A percentile compares a stretch with the other conserved stretches of the same genome.
Conservation (phyloP, 1,284 basidiomycete genomes). For the Cutaneotrichosporon cavernicola region DNA sequence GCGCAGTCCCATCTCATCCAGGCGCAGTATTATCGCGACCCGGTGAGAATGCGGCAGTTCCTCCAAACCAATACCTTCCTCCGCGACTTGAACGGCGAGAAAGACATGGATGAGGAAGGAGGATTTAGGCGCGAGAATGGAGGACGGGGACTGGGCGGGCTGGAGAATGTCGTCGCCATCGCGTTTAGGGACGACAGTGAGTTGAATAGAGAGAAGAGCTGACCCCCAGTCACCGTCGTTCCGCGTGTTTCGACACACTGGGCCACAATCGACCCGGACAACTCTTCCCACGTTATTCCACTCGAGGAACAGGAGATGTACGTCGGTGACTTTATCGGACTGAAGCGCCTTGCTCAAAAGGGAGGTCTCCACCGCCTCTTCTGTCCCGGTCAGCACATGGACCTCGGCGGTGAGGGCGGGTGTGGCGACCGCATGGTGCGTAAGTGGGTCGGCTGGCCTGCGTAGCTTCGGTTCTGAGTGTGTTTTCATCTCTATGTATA, state of each 20-base stretch:
- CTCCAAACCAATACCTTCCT: conserved; percentile 61
- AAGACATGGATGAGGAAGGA: conserved; percentile 2
- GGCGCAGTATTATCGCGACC: conserved; percentile 94
- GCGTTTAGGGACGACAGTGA: conserved; percentile 50
- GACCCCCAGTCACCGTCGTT: conserved; percentile 28
- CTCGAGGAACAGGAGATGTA: conserved; percentile 77
- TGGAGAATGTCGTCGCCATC: conserved; percentile 54
- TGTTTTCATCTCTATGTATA: not conserved
- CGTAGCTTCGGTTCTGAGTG: not conserved
- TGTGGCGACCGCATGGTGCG: conserved; percentile 52
- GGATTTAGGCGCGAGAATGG: conserved; percentile 23
- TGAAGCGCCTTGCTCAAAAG: conserved; percentile 69
- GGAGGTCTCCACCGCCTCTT: conserved; percentile 64
- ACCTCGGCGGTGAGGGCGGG: conserved; percentile 64
- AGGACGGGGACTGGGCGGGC: conserved; percentile 36
- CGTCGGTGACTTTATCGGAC: conserved; percentile 81
- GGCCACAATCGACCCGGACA: conserved; percentile 40
- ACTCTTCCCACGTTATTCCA: conserved; percentile 61
- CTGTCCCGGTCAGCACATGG: conserved; percentile 84
- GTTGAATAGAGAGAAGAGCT: conserved; percentile 15
- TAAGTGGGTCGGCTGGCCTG: conserved; percentile 44
- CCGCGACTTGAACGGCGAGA: conserved; percentile 48
- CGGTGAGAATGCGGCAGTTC: conserved; percentile 69
- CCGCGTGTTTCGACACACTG: conserved; percentile 51
- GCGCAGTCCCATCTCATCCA: conserved; percentile 79